A percentile compares a stretch with the other conserved stretches of the same genome.
Evolutionary conservation across 768 basidiomycete genomes (phyloP).

Genomic region (Boletus edulis): DNA sequence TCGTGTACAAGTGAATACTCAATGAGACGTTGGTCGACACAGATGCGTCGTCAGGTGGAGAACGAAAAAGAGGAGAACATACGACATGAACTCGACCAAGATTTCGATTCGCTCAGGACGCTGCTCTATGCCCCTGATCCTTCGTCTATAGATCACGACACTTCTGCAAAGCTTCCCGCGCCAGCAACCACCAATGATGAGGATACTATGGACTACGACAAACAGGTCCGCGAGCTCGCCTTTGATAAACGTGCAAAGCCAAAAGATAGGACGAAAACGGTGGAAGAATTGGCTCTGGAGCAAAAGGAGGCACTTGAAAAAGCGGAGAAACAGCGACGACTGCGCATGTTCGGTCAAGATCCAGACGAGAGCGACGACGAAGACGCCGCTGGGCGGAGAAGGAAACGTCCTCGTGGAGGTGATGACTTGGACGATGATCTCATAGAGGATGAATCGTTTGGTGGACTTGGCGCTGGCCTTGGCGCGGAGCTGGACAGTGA

Average conservation of each 20-base stretch:
- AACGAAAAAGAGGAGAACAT: constrained; percentile 82
- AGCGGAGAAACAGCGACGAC: constrained; percentile 73
- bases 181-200: constrained; percentile 4
- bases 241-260: constrained; percentile 93
- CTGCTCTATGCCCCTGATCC: constrained; percentile 63
- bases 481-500: constrained; percentile 41
- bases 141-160: constrained; percentile 39
- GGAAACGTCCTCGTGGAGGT: constrained; percentile 61
- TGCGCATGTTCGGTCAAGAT: constrained; percentile 84
- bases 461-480: constrained; percentile 33
- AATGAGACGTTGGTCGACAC: not conserved
- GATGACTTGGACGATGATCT: constrained; percentile 96
- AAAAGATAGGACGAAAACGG: constrained; percentile 94
- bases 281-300: constrained; percentile 88
- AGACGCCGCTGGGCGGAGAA: constrained; percentile 35
- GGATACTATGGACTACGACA: constrained; percentile 75
- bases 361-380: constrained; percentile 67
- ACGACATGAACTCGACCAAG: constrained; percentile 84
- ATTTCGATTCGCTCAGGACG: constrained; percentile 76
- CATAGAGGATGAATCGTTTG: constrained; percentile 36
- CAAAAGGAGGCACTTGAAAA: constrained; percentile 84
- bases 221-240: constrained; percentile 86
- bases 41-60: constrained; percentile 89
- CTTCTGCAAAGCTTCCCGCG: constrained; percentile 10
- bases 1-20: not conserved